Evolutionary conservation across 371 early-diverging fungal genomes (phyloP).

Genomic region (Syncephalastrum racemosum): DNA sequence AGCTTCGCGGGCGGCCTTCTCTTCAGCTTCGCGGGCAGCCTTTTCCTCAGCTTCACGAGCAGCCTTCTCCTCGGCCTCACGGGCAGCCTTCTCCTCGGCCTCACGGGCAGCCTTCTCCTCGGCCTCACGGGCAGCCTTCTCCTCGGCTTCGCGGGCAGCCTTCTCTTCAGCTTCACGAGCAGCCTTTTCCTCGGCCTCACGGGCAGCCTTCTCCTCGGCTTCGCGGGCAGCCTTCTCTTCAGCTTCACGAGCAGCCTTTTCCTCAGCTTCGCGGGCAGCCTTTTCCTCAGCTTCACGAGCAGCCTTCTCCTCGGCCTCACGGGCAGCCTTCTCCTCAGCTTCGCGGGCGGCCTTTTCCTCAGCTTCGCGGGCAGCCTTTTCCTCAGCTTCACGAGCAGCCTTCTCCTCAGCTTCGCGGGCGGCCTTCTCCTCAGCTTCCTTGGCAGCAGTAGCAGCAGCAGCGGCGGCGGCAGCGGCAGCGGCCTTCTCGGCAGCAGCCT

Average conservation of each 20-base stretch:
- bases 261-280: neutral
- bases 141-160: constrained; percentile 5
- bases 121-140: constrained; percentile 1
- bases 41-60: too few species aligned
- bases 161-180: constrained; percentile 7
- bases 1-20: too few species aligned
- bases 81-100: too few species aligned
- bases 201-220: constrained; percentile 11
- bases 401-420: constrained; percentile 17
- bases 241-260: constrained; percentile 4
- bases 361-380: constrained; percentile 12
- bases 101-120: constrained; percentile 2
- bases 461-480: constrained; percentile 8
- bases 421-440: constrained; percentile 10
- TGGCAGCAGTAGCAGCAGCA: constrained; percentile 1
- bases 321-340: constrained; percentile 16
- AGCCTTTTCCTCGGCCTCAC: constrained; percentile 9
- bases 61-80: too few species aligned
- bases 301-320: constrained; percentile 25
- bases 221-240: constrained; percentile 10
- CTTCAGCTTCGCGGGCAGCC: too few species aligned
- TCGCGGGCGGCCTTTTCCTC: constrained; percentile 12
- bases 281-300: constrained; percentile 9
- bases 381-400: constrained; percentile 13
- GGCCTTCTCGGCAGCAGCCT: constrained; percentile 9